These are phyloP conservation scores for Cymodocea nodosa DNA, from an alignment of 116 monocot species.

Conservation along the genomic window DNA sequence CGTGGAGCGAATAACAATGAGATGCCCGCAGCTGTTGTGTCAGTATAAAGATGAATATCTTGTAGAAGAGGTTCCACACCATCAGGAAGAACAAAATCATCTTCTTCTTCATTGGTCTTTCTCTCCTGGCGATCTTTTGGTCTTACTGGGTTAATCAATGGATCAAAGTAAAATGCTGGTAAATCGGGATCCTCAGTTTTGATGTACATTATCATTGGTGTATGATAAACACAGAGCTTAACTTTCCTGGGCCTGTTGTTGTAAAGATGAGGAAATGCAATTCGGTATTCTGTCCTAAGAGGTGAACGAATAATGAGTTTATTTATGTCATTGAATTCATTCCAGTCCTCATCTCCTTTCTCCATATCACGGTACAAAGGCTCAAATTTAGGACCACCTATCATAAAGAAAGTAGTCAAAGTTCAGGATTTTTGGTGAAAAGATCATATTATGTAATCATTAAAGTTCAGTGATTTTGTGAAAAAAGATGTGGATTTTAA, in stretches of 20 bases:
- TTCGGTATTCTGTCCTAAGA: slow-evolving; percentile 92
- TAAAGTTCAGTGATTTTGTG: too few relatives aligned
- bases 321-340: slow-evolving; percentile 68
- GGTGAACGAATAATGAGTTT: slow-evolving; percentile 95
- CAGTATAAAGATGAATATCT: slow-evolving; percentile 70
- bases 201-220: slow-evolving; percentile 58
- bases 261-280: slow-evolving; percentile 94
- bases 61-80: slow-evolving; percentile 73
- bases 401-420: slow-evolving; percentile 1
- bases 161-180: slow-evolving; percentile 96
- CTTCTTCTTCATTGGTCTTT: slow-evolving; percentile 56
- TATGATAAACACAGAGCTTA: slow-evolving; percentile 73
- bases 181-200: slow-evolving; percentile 95
- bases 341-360: slow-evolving; percentile 96
- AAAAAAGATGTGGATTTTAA: too few relatives aligned
- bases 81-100: slow-evolving; percentile 77
- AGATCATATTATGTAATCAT: too few relatives aligned
- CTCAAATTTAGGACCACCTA: slow-evolving; percentile 97
- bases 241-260: slow-evolving; percentile 98
- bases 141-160: slow-evolving; percentile 86
- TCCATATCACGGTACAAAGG: slow-evolving; percentile 98
- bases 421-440: not conserved
- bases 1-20: slow-evolving; percentile 91
- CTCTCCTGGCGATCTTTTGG: slow-evolving; percentile 73
- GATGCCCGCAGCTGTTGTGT: slow-evolving; percentile 90